Conservation (phyloP, 2,329 filamentous ascomycete species). For the Setomelanomma holmii region DNA sequence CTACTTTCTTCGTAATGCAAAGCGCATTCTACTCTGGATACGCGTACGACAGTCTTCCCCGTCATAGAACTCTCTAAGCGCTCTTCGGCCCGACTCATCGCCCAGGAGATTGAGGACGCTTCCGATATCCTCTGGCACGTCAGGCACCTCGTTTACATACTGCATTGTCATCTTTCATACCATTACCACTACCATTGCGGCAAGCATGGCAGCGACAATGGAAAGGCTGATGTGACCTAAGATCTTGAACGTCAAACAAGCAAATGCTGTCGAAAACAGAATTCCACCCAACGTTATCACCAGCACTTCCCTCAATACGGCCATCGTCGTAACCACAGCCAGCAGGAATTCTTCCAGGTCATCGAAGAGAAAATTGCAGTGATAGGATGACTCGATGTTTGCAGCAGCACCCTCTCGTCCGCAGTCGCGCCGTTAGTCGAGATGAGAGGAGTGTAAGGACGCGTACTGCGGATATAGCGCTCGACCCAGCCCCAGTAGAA, state of each 20-base stretch:
- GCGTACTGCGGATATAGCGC: constrained; percentile 1
- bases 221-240: constrained; percentile 9
- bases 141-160: background rate
- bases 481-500: constrained; percentile 14
- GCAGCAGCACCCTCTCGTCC: constrained; percentile 4
- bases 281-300: constrained; percentile 6
- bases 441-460: constrained; percentile 4
- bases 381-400: background rate
- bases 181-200: background rate
- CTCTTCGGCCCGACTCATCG: background rate
- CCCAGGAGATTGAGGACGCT: background rate
- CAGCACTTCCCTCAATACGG: constrained; percentile 8
- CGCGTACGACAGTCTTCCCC: background rate
- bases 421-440: constrained; percentile 5
- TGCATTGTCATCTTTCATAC: background rate
- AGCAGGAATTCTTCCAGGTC: background rate
- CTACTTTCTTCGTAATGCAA: background rate
- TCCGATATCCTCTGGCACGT: background rate
- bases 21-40: background rate
- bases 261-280: constrained; percentile 3
- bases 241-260: constrained; percentile 1
- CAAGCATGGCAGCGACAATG: constrained; percentile 4
- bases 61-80: background rate
- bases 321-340: constrained; percentile 3
- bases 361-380: background rate